phyloP scores from a whole-genome alignment of 495 filamentous ascomycete genomes.

The Haplographium delicatum region DNA sequence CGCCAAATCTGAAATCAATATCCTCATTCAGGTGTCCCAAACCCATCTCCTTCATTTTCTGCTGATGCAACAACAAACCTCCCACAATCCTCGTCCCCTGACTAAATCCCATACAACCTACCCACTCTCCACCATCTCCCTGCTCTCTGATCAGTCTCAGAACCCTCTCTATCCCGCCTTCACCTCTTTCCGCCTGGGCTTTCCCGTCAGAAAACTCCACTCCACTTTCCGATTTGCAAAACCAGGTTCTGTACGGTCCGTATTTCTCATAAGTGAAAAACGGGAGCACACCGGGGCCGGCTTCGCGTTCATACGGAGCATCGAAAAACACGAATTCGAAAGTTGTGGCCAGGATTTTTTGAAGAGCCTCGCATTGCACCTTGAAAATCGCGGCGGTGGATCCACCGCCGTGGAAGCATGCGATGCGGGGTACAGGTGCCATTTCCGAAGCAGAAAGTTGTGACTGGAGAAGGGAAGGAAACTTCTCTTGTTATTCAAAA shows the following conservation, averaged over 20 bases:
- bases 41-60: slow-evolving; percentile 13
- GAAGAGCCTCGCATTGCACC: slow-evolving; percentile 7
- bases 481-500: too few species aligned
- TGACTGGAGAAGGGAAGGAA: too few species aligned
- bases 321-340: slow-evolving; percentile 21
- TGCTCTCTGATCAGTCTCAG: slow-evolving; percentile 7
- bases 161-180: slow-evolving; percentile 18
- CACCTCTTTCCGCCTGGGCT: background rate
- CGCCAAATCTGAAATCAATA: slow-evolving; percentile 17
- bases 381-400: slow-evolving; percentile 11
- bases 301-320: slow-evolving; percentile 10
- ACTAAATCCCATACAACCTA: slow-evolving; percentile 21
- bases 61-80: slow-evolving; percentile 16
- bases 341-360: background rate
- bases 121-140: slow-evolving; percentile 16
- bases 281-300: slow-evolving; percentile 16
- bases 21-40: background rate
- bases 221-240: background rate
- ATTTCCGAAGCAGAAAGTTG: too few species aligned
- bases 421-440: slow-evolving; percentile 10
- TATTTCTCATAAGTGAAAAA: slow-evolving; percentile 14
- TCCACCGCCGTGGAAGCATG: slow-evolving; percentile 22
- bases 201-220: slow-evolving; percentile 7
- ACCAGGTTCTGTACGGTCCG: slow-evolving; percentile 19
- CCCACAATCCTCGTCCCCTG: slow-evolving; percentile 21